Base-by-base conservation (phyloP, 2,329 filamentous ascomycete genomes). In the Rosellinia necatrix region DNA sequence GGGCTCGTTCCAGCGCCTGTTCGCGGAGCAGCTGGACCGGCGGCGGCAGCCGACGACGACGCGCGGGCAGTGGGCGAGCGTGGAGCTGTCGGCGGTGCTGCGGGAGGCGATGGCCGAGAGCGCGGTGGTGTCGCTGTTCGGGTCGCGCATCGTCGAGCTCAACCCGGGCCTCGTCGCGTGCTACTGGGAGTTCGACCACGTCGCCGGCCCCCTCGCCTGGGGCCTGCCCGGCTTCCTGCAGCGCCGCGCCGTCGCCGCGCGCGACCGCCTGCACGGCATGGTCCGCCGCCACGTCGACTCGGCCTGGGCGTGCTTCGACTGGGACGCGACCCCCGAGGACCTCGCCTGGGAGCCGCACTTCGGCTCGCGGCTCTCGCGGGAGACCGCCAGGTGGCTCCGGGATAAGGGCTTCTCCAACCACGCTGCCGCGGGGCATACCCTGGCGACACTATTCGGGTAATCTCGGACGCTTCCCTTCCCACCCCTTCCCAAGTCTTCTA, bases 291-390 rank as follows among this genome's bases (percentile, higher is more conserved):
- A 62, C 21, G 15, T 66, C 17, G 19, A 41, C 6, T 40, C 53
- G 2, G 58, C 65, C 2, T 59, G 42, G 47, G 29, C 49, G 1
- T 35, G 60, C 3, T 67, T 64, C 30, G 60, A 68, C 46, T 64
- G 59, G 59, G 56, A 49, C 4, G 24, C 22, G 1, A 52, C 56
- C 2, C 52, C 67, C 10, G 35, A 50, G 0, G 49, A 62, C 6
- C 4, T n/a, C 7, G 10, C 12, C 9, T 72, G 68, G 68, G 70
- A 73, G n/a, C 64, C 66, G 1, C 46, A 58, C 13, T 67, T 67
- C 9, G 71, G 71, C 2, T 61, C 63, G 2, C 58, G 60, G 3
- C 58, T 66, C 19, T 51, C 49, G 13, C 63, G 69, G 3, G 51
- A 64, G 40, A 44, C 59, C 1, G 47, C 58, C 1, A 63, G 55